These are phyloP conservation scores for Osmanthus fragrans DNA, from an alignment of 257 asterid genomes.

Conservation along the genomic window DNA sequence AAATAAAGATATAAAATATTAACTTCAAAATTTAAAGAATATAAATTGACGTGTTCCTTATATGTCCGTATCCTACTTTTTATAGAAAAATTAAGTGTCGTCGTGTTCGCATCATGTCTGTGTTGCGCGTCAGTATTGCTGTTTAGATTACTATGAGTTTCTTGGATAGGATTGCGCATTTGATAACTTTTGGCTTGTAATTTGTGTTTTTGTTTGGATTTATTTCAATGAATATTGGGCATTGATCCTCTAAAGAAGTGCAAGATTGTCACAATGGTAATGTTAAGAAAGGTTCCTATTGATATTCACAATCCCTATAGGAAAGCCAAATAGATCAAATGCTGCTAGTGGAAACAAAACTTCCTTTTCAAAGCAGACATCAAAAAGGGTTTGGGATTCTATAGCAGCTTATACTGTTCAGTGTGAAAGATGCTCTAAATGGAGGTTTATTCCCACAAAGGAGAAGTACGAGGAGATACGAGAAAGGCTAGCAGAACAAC, in stretches of 20 bases:
- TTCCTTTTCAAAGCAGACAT: neutral
- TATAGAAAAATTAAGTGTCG: neutral
- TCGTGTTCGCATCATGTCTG: neutral
- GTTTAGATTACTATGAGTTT: neutral
- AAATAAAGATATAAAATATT: neutral
- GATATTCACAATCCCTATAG: constrained; percentile 1
- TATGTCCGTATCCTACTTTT: no score
- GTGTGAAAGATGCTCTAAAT: constrained; percentile 69
- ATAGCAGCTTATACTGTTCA: constrained; percentile 37
- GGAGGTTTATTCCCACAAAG: constrained; percentile 77
- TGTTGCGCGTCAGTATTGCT: neutral
- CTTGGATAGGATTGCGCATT: neutral
- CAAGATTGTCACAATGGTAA: neutral
- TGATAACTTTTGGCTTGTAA: neutral
- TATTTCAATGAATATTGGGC: neutral
- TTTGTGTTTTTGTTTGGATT: neutral
- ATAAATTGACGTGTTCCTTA: neutral
- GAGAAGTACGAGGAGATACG: constrained; percentile 78
- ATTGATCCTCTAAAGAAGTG: neutral
- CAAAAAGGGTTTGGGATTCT: constrained; percentile 47
- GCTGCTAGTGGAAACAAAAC: neutral
- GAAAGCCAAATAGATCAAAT: neutral
- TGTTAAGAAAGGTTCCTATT: neutral
- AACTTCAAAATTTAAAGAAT: neutral
- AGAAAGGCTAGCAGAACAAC: constrained; percentile 49